phyloP scores from a whole-genome alignment of 148 eudicot species.

The Chenopodium formosanum region DNA sequence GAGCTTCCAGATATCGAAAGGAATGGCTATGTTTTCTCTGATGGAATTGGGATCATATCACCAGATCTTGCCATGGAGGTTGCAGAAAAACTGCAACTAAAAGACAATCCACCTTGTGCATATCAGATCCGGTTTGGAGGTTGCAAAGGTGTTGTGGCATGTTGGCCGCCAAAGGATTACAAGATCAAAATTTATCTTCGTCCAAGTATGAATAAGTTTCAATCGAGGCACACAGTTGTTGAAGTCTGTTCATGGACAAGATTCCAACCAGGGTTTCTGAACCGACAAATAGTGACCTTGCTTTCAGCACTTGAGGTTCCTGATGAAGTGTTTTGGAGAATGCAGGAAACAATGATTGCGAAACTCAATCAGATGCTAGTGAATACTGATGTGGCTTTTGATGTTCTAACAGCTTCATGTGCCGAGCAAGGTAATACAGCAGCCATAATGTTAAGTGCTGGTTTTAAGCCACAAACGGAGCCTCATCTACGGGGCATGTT shows the following conservation, averaged over 20 bases:
- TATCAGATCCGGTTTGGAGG: conserved; percentile 90
- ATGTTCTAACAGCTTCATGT: conserved; percentile 70
- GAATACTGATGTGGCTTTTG: conserved; percentile 63
- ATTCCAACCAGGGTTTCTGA: conserved; percentile 82
- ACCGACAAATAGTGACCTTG: conserved; percentile 72
- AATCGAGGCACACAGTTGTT: conserved; percentile 56
- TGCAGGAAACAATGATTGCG: conserved; percentile 70
- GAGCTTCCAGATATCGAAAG: conserved; percentile 53
- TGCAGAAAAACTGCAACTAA: conserved; percentile 62
- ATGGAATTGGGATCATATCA: conserved; percentile 83
- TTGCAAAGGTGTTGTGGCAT: conserved; percentile 85
- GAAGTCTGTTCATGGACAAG: conserved; percentile 95
- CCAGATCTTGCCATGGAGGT: conserved; percentile 73
- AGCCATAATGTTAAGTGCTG: conserved; percentile 89
- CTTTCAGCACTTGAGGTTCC: conserved; percentile 67
- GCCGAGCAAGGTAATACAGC: conserved; percentile 75
- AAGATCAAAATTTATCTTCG: conserved; percentile 53
- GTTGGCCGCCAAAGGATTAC: conserved; percentile 59
- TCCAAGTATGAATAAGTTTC: conserved; percentile 78
- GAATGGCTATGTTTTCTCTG: conserved; percentile 72
- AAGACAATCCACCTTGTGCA: conserved; percentile 65
- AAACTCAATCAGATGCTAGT: conserved; percentile 59
- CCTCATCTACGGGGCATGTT: conserved; percentile 87
- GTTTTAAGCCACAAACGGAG: conserved; percentile 73
- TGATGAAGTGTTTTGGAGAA: conserved; percentile 67